A percentile compares a stretch with the other conserved stretches of the same genome.
phyloP scores from a whole-genome alignment of 345 rosid genomes.

The Moricandia moricandioides region DNA sequence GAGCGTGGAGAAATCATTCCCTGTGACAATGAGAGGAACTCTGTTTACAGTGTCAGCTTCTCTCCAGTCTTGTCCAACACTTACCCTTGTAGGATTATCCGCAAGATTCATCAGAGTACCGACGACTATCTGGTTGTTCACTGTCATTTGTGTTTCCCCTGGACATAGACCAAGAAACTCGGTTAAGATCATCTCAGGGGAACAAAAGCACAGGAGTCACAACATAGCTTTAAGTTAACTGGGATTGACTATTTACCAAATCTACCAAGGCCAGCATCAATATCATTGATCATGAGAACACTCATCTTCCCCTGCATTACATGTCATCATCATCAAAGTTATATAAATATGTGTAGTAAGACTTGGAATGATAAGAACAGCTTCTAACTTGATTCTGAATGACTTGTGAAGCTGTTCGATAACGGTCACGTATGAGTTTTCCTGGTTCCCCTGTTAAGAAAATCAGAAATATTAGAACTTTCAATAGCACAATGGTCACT shows the following conservation, averaged over 20 bases:
- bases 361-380: constrained; percentile 43
- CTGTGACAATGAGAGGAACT: constrained; percentile 87
- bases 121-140: constrained; percentile 89
- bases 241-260: constrained; percentile 59
- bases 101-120: constrained; percentile 92
- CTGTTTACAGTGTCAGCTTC: constrained; percentile 71
- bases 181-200: background rate
- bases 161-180: constrained; percentile 12
- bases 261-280: constrained; percentile 98
- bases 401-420: constrained; percentile 97
- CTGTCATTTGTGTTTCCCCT: constrained; percentile 95
- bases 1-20: constrained; percentile 81
- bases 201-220: constrained; percentile 2
- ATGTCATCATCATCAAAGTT: constrained; percentile 13
- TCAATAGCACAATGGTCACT: background rate
- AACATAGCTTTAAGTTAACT: background rate
- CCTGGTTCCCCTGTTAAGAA: constrained; percentile 79
- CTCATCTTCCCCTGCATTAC: constrained; percentile 92
- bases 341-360: constrained; percentile 39
- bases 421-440: constrained; percentile 85
- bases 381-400: constrained; percentile 92
- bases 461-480: constrained; percentile 3
- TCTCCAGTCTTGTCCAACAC: constrained; percentile 96
- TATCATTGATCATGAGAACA: constrained; percentile 92
- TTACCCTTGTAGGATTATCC: constrained; percentile 93